A percentile compares a stretch with the other conserved stretches of the same genome.
phyloP scores from a whole-genome alignment of 2,329 filamentous ascomycete species.

The Colletotrichum cordylinicola region DNA sequence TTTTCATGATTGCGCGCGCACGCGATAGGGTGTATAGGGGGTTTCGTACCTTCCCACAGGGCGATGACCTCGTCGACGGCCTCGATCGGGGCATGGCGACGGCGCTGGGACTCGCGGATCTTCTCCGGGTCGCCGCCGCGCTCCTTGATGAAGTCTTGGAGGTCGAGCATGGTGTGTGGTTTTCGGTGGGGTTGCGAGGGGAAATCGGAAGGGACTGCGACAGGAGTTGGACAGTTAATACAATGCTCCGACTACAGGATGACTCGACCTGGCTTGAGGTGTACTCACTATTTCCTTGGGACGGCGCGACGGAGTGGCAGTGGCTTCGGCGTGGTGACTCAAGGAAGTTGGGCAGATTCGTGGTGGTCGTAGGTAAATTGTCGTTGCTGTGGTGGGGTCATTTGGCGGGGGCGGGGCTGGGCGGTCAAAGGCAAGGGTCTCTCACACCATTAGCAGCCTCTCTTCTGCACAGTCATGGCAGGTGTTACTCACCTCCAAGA shows the following conservation, averaged over 20 bases:
- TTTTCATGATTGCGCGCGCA: background rate
- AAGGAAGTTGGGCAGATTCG: constrained; percentile 2
- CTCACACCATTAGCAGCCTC: background rate
- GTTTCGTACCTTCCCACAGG: constrained; percentile 57
- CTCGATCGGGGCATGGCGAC: constrained; percentile 80
- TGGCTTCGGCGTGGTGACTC: constrained; percentile 15
- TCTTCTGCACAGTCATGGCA: background rate
- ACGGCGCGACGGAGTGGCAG: background rate
- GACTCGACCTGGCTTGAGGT: background rate
- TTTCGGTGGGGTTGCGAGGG: background rate
- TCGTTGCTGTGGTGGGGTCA: constrained; percentile 20
- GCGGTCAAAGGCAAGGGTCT: constrained; percentile 20
- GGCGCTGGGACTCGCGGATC: constrained; percentile 90
- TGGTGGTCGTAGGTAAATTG: constrained; percentile 12
- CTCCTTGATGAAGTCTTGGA: constrained; percentile 81
- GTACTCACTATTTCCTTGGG: constrained; percentile 9
- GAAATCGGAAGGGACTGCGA: background rate
- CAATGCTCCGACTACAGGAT: background rate
- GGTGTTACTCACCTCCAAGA: background rate
- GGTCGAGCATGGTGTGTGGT: constrained; percentile 67
- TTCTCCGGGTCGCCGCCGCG: constrained; percentile 90
- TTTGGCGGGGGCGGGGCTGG: constrained; percentile 23
- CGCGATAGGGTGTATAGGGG: constrained; percentile 49
- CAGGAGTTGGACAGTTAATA: background rate
- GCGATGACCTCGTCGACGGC: constrained; percentile 90